A percentile compares a stretch with the other conserved stretches of the same genome.
Conservation (phyloP, 148 eudicot genomes). For the Heliosperma pusillum region DNA sequence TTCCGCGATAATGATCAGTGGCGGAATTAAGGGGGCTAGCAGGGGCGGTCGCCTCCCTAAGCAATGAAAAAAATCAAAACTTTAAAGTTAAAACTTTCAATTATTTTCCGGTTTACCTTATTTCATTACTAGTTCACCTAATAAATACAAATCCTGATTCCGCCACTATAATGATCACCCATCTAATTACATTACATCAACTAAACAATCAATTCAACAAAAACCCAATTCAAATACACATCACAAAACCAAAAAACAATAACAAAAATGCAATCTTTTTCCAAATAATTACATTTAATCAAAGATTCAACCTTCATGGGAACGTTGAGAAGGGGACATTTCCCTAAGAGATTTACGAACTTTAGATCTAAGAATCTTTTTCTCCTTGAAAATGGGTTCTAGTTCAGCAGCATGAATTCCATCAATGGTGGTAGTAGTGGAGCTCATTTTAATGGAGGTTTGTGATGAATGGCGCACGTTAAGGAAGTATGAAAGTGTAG, state of each 20-base stretch:
- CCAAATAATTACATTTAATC: background rate
- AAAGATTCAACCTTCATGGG: constrained; percentile 47
- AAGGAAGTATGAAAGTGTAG: constrained; percentile 1
- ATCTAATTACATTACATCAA: background rate
- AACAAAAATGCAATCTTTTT: background rate
- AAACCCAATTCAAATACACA: constrained; percentile 16
- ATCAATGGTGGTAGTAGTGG: constrained; percentile 22
- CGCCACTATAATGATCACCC: background rate
- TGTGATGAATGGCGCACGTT: constrained; percentile 20
- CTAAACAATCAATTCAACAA: background rate
- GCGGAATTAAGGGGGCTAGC: too few species aligned
- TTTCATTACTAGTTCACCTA: too few species aligned
- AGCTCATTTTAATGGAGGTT: constrained; percentile 31
- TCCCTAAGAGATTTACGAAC: constrained; percentile 58
- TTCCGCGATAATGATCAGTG: background rate
- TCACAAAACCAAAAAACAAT: background rate
- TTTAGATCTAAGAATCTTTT: constrained; percentile 52
- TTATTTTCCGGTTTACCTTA: too few species aligned
- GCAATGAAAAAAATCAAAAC: too few species aligned
- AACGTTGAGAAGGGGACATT: constrained; percentile 56
- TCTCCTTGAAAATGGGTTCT: constrained; percentile 57
- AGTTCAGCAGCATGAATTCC: constrained; percentile 25
- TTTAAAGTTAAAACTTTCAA: too few species aligned
- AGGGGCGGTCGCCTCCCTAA: too few species aligned
- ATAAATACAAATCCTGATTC: too few species aligned